Conservation (phyloP, 2,329 filamentous ascomycete species). For the Didymella pomorum region DNA sequence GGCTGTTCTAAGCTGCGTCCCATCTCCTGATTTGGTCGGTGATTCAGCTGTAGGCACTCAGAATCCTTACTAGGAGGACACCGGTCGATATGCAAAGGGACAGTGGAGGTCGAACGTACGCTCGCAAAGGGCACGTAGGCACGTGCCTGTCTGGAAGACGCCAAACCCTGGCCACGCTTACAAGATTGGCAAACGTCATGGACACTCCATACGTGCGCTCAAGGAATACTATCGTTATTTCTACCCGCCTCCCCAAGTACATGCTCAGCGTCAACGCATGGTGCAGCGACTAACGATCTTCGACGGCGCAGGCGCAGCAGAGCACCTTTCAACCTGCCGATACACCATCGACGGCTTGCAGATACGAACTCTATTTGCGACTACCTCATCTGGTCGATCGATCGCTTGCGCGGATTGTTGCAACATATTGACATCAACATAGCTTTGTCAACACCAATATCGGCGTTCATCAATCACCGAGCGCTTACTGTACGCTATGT, state of each 20-base stretch:
- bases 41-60: background rate
- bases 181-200: background rate
- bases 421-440: constrained; percentile 1
- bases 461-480: constrained; percentile 1
- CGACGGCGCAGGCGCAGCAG: background rate
- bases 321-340: background rate
- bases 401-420: background rate
- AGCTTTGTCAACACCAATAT: constrained; percentile 2
- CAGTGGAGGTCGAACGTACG: background rate
- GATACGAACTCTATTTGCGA: background rate
- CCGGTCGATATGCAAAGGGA: background rate
- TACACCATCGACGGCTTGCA: constrained; percentile 5
- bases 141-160: background rate
- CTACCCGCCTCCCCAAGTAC: background rate
- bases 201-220: background rate
- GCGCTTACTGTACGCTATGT: constrained; percentile 7
- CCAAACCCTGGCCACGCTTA: background rate
- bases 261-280: constrained; percentile 4
- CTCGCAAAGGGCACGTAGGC: background rate
- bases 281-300: constrained; percentile 7
- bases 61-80: background rate
- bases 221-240: background rate
- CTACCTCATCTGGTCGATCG: background rate
- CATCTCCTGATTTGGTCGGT: too few relatives aligned
- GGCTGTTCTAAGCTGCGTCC: background rate